Conservation (phyloP, 1,284 basidiomycete genomes). For the Melanopsichium pennsylvanicum region DNA sequence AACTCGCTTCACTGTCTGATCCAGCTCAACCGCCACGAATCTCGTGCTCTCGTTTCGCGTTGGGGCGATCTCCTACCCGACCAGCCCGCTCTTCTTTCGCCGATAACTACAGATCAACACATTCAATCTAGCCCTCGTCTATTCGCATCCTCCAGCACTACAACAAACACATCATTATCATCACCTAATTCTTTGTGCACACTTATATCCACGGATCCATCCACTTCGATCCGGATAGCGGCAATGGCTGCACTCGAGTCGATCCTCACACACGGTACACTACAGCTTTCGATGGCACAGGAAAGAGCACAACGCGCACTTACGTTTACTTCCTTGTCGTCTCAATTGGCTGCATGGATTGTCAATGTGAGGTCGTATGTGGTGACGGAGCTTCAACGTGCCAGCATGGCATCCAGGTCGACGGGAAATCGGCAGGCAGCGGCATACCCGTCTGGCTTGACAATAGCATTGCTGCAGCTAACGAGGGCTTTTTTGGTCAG, state of each 20-base stretch:
- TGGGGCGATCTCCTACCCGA: constrained; percentile 31
- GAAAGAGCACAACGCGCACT: constrained; percentile 23
- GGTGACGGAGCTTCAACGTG: constrained; percentile 14
- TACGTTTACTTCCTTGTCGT: constrained; percentile 38
- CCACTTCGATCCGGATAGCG: constrained; percentile 24
- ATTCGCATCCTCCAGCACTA: background rate
- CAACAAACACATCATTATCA: background rate
- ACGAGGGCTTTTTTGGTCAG: constrained; percentile 12
- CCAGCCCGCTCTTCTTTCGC: background rate
- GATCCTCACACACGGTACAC: constrained; percentile 18
- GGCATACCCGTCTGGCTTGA: constrained; percentile 9
- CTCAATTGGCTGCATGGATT: constrained; percentile 33
- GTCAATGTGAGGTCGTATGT: constrained; percentile 31
- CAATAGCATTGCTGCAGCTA: constrained; percentile 19
- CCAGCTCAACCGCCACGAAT: constrained; percentile 23
- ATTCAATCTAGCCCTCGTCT: background rate
- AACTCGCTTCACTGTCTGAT: constrained; percentile 25
- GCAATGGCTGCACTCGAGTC: constrained; percentile 18
- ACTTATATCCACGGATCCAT: constrained; percentile 13
- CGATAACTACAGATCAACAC: background rate
- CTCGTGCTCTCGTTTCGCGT: constrained; percentile 11
- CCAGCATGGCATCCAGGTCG: constrained; percentile 4
- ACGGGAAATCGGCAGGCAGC: background rate
- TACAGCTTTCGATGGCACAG: constrained; percentile 31
- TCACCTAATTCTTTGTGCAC: constrained; percentile 21